These are phyloP conservation scores for Plasmodium gonderi DNA, from an alignment of 169 alveolate species.

Conservation along the genomic window DNA sequence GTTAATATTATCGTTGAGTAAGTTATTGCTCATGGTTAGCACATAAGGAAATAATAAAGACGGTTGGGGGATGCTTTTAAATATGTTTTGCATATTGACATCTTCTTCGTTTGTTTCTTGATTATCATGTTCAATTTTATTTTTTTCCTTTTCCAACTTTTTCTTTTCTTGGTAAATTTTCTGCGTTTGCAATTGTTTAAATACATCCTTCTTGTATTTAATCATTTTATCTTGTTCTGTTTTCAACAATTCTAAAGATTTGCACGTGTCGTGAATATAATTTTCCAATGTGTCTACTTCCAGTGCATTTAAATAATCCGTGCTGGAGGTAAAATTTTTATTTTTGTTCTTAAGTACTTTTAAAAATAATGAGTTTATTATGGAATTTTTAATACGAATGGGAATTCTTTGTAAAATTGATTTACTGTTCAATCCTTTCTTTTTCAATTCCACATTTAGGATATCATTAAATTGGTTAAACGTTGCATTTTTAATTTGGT, in stretches of 20 bases:
- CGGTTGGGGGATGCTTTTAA: slow-evolving; percentile 65
- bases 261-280: slow-evolving; percentile 51
- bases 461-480: slow-evolving; percentile 69
- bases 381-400: slow-evolving; percentile 47
- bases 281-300: slow-evolving; percentile 48
- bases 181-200: slow-evolving; percentile 69
- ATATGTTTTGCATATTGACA: slow-evolving; percentile 35
- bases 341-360: slow-evolving; percentile 64
- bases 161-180: slow-evolving; percentile 64
- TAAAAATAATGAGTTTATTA: slow-evolving; percentile 50
- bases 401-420: slow-evolving; percentile 50
- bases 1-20: slow-evolving; percentile 59
- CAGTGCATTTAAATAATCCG: slow-evolving; percentile 35
- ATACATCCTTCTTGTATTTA: slow-evolving; percentile 68
- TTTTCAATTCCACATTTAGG: slow-evolving; percentile 52
- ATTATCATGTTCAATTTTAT: slow-evolving; percentile 64
- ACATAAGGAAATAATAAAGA: slow-evolving; percentile 64
- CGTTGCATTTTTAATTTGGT: slow-evolving; percentile 60
- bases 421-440: slow-evolving; percentile 53
- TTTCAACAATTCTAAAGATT: slow-evolving; percentile 38
- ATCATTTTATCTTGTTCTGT: slow-evolving; percentile 67
- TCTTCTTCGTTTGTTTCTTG: slow-evolving; percentile 66
- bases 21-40: slow-evolving; percentile 62
- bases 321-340: slow-evolving; percentile 36
- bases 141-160: slow-evolving; percentile 62